phyloP scores from a whole-genome alignment of 2,329 filamentous ascomycete species.

The Curvularia eragrostidis region DNA sequence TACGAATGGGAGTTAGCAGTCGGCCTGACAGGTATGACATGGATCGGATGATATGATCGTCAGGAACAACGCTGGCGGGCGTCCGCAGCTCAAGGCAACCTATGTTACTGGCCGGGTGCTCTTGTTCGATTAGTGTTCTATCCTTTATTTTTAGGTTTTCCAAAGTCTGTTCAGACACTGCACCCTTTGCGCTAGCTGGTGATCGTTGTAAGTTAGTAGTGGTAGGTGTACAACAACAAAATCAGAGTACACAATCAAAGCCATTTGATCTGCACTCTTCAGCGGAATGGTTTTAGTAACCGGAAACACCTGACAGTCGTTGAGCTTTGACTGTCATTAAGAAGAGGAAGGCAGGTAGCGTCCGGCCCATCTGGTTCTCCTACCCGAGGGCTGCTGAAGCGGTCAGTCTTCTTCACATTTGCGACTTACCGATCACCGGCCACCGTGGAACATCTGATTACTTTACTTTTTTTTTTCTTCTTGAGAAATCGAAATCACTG shows the following conservation, averaged over 20 bases:
- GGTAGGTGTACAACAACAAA: neutral
- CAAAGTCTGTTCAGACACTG: neutral
- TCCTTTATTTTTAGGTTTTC: neutral
- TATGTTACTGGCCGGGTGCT: no score
- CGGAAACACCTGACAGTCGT: neutral
- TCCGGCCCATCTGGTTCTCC: neutral
- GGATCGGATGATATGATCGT: constrained; percentile 24
- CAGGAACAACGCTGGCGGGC: constrained; percentile 22
- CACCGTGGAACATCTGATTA: no score
- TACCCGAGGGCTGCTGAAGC: neutral
- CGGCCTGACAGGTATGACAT: constrained; percentile 24
- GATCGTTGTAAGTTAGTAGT: neutral
- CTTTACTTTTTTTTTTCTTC: no score
- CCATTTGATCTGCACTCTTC: neutral
- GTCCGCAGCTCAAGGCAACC: neutral
- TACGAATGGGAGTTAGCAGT: constrained; percentile 5
- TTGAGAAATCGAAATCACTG: no score
- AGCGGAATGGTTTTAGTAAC: neutral
- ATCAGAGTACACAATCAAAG: neutral
- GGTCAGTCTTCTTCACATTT: neutral
- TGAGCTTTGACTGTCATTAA: neutral
- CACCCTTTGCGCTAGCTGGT: neutral
- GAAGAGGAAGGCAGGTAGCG: neutral
- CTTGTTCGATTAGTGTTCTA: neutral
- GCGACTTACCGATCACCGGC: neutral